Percentiles rank a stretch among this genome's conserved stretches.
Evolutionary conservation across 495 filamentous ascomycete species (phyloP).

Genomic region (Aspergillus hancockii): DNA sequence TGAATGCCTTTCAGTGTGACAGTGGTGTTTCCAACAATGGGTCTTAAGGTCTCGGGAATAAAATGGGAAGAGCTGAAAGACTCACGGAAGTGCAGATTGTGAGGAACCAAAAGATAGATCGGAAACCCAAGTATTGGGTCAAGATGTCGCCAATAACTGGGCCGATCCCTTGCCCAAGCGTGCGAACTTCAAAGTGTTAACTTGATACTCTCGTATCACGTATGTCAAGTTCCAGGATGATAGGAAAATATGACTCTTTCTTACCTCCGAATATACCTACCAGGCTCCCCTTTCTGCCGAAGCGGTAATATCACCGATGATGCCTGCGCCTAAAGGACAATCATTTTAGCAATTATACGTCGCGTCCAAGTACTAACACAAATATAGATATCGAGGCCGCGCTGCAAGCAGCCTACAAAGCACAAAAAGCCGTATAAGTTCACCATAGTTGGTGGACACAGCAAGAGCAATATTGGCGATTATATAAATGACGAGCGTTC

Average conservation of each 20-base stretch:
- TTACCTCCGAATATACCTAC: constrained; percentile 42
- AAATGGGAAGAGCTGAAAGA: constrained; percentile 53
- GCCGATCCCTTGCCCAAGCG: constrained; percentile 56
- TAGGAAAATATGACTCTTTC: constrained; percentile 1
- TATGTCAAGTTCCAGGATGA: constrained; percentile 5
- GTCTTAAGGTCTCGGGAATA: constrained; percentile 70
- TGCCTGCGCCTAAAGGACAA: constrained; percentile 31
- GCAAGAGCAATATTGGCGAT: constrained; percentile 63
- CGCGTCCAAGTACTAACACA: background rate
- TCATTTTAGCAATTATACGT: constrained; percentile 7
- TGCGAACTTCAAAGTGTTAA: constrained; percentile 27
- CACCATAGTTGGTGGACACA: constrained; percentile 60
- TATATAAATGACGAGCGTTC: constrained; percentile 42
- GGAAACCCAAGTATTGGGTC: constrained; percentile 64
- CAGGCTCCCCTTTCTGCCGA: constrained; percentile 41
- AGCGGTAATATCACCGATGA: constrained; percentile 43
- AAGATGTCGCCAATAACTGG: constrained; percentile 69
- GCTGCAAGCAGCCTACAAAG: constrained; percentile 63
- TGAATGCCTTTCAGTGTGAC: constrained; percentile 35
- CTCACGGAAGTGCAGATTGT: constrained; percentile 55
- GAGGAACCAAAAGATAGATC: constrained; percentile 74
- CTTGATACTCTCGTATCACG: too few relatives aligned
- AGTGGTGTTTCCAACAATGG: constrained; percentile 71
- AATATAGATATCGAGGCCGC: constrained; percentile 50
- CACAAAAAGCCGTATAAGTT: constrained; percentile 63